Evolutionary conservation across 352 stramenopile species (phyloP), one percentile per base, ranked within the genome.

Genomic region (Phytophthora aleatoria): DNA sequence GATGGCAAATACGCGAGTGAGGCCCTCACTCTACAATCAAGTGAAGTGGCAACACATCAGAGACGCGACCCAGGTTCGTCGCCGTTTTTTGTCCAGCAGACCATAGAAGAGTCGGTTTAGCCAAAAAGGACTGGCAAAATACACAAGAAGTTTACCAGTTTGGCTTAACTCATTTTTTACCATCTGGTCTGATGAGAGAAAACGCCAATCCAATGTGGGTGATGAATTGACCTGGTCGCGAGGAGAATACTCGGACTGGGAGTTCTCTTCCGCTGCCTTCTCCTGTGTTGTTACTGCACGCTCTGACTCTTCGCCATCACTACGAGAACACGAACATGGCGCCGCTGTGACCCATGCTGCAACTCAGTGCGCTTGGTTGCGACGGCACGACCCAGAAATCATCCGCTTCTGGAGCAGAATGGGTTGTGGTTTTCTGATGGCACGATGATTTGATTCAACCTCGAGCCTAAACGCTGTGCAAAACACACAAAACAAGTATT

Each of bases 311-410:
- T 57, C 41, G 31, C 33, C 31, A 48, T 11, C 47, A 50, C 16
- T 12, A 64, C 57, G 35, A 61, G 50, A 35, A 10, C 44, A 68
- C 36, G 28, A 24, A 12, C 9, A 44, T 30, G 28, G 39, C 12
- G 12, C 24, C 45, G 27, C 20, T 42, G 27, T 39, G 38, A 44
- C 26, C 56, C n/a, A 50, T 67, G 59, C 35, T 53, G 33, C 24
- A 47, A 67, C 35, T 50, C 45, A 48, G 50, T 28, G 12, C 35
- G 7, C 9, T 16, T 12, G 58, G 26, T 55, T 55, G 58, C 61
- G 38, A 68, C 54, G 3, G 24, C 27, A 50, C 61, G 54, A 64
- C 56, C 61, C 61, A 69, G 61, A 69, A 67, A 69, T 69, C 61
- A 69, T 64, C 61, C 61, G 61, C 61, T 69, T 64, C 45, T 68